These are phyloP conservation scores for Torulaspora delbrueckii DNA, from an alignment of 805 yeast genomes.

Conservation along the genomic window DNA sequence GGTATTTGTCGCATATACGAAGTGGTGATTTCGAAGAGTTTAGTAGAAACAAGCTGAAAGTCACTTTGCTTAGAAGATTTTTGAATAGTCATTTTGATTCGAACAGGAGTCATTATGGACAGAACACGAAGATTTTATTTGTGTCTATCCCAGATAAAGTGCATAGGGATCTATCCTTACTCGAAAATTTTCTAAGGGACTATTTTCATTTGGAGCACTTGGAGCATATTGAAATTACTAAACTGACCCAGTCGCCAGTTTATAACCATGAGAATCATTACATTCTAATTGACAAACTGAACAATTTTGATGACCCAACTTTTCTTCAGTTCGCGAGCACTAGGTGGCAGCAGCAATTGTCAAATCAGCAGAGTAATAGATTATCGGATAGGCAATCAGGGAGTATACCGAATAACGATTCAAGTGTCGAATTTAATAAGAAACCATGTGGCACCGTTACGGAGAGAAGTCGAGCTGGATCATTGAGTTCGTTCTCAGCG, in stretches of 20 bases:
- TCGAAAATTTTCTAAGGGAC: slow-evolving; percentile 32
- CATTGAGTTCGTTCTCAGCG: neutral
- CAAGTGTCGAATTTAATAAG: neutral
- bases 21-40: slow-evolving; percentile 37
- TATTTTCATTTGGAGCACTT: slow-evolving; percentile 32
- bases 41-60: slow-evolving; percentile 27
- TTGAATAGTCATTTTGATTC: slow-evolving; percentile 23
- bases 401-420: neutral
- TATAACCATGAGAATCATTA: slow-evolving; percentile 35
- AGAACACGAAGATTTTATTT: slow-evolving; percentile 25
- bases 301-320: slow-evolving; percentile 29
- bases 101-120: slow-evolving; percentile 6
- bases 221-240: slow-evolving; percentile 28
- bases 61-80: slow-evolving; percentile 29
- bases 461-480: slow-evolving; percentile 3
- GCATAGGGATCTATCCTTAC: slow-evolving; percentile 28
- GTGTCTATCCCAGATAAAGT: slow-evolving; percentile 34
- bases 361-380: slow-evolving; percentile 1
- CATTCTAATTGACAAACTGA: slow-evolving; percentile 27
- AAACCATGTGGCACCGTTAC: slow-evolving; percentile 6
- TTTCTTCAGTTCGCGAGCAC: slow-evolving; percentile 25
- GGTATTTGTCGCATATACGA: slow-evolving; percentile 36
- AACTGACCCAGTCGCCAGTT: slow-evolving; percentile 28
- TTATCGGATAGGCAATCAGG: neutral
- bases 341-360: slow-evolving; percentile 8